A percentile compares a stretch with the other conserved stretches of the same genome.
Evolutionary conservation across 1,139 yeast genomes (phyloP).

Genomic region (Lodderomyces theae): DNA sequence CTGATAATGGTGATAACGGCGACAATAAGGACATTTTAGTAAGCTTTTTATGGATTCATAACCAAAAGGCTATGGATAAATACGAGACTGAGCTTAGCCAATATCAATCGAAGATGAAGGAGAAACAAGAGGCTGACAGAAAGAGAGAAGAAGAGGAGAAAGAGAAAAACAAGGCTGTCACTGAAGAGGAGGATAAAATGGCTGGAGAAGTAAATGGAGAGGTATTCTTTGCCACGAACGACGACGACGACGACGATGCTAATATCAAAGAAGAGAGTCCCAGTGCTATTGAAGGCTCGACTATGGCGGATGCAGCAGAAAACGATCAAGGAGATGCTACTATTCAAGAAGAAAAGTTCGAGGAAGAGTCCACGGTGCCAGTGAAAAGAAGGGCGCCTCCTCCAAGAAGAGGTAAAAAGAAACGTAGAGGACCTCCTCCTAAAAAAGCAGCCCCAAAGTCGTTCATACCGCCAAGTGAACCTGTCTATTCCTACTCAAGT

Average conservation of each 20-base stretch:
- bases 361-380: slow-evolving; percentile 6
- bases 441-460: slow-evolving; percentile 24
- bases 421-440: slow-evolving; percentile 20
- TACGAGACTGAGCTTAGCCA: slow-evolving; percentile 41
- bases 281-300: neutral
- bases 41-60: slow-evolving; percentile 65
- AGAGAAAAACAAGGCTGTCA: slow-evolving; percentile 40
- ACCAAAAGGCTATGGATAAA: slow-evolving; percentile 45
- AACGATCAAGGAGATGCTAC: slow-evolving; percentile 9
- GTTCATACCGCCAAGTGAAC: slow-evolving; percentile 33
- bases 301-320: neutral
- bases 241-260: neutral
- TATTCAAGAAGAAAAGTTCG: slow-evolving; percentile 5
- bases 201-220: slow-evolving; percentile 11
- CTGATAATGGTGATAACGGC: slow-evolving; percentile 26
- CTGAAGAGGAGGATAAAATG: slow-evolving; percentile 33
- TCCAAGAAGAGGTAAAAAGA: slow-evolving; percentile 22
- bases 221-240: too few species aligned
- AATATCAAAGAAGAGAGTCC: neutral
- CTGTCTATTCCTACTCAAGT: slow-evolving; percentile 52
- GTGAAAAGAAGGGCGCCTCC: slow-evolving; percentile 21
- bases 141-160: slow-evolving; percentile 18
- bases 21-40: slow-evolving; percentile 50
- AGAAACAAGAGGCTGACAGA: slow-evolving; percentile 25
- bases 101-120: slow-evolving; percentile 27